Percentiles rank a stretch among this genome's conserved stretches.
phyloP scores from a whole-genome alignment of 2,329 filamentous ascomycete species.

The Verticillium nubilum region DNA sequence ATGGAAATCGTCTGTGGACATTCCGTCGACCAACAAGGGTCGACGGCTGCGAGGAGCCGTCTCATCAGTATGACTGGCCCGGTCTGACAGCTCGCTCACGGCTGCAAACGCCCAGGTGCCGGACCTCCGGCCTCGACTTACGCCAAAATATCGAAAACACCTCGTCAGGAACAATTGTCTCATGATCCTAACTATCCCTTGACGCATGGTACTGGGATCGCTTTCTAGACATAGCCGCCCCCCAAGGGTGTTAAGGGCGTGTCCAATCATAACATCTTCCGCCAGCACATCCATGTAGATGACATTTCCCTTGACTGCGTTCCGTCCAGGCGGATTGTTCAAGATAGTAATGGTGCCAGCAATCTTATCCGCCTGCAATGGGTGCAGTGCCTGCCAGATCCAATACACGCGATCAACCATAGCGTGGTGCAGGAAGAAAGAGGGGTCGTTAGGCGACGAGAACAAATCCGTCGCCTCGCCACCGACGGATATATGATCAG shows the following conservation, averaged over 20 bases:
- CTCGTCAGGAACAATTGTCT: background rate
- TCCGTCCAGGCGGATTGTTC: constrained; percentile 15
- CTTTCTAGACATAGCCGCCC: constrained; percentile 21
- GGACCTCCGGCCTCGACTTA: background rate
- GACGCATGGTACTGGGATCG: background rate
- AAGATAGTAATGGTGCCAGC: constrained; percentile 15
- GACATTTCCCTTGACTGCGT: constrained; percentile 16
- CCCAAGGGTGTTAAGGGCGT: constrained; percentile 25
- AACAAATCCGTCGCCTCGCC: constrained; percentile 17
- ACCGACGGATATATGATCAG: constrained; percentile 22
- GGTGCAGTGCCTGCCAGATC: constrained; percentile 19
- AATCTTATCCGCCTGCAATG: constrained; percentile 8
- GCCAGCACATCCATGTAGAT: constrained; percentile 20
- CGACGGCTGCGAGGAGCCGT: too few species aligned
- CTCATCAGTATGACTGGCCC: too few species aligned
- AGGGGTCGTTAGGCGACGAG: constrained; percentile 17
- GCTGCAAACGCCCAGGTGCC: too few species aligned
- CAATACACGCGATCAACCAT: constrained; percentile 20
- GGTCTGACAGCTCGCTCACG: too few species aligned
- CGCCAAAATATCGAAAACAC: background rate
- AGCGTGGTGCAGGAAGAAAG: constrained; percentile 19
- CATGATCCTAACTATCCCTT: background rate
- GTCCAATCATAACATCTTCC: constrained; percentile 20
- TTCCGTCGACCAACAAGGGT: too few species aligned
- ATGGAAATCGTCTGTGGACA: too few species aligned